These are phyloP conservation scores for Debaryomyces sp. DNA, from an alignment of 1,139 yeast genomes.

Conservation along the genomic window DNA sequence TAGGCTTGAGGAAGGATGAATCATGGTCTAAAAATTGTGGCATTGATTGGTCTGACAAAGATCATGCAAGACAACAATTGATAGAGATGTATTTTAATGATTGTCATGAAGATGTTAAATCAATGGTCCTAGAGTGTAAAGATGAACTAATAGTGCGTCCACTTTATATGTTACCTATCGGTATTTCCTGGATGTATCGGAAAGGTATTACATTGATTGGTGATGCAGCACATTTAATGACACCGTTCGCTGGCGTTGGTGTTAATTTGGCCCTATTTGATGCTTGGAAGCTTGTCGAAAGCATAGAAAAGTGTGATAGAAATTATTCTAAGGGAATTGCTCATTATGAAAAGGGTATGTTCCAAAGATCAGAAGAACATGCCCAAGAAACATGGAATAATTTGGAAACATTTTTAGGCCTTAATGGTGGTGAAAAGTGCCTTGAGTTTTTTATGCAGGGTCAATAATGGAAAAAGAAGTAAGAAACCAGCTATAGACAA, in stretches of 20 bases:
- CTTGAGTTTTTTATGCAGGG: not conserved
- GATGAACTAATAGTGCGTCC: not conserved
- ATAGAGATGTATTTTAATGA: not conserved
- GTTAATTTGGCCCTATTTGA: not conserved
- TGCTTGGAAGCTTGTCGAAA: not conserved
- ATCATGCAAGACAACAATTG: not conserved
- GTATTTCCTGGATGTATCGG: not conserved
- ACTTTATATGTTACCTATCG: not conserved
- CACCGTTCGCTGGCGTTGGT: not conserved
- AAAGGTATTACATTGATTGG: not conserved
- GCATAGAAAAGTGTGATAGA: not conserved
- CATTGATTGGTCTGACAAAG: not conserved
- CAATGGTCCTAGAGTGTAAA: not conserved
- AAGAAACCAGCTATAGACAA: not conserved
- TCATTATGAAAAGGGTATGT: not conserved
- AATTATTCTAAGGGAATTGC: not conserved
- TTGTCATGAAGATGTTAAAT: not conserved
- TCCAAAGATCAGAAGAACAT: not conserved
- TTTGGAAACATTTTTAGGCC: not conserved
- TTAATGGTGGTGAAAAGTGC: not conserved
- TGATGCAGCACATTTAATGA: not conserved
- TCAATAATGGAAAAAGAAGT: no score
- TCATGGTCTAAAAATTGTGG: not conserved
- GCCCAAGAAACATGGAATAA: not conserved
- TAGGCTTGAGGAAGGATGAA: not conserved